Conservation (phyloP, 2,329 filamentous ascomycete species). For the Sclerotinia subarctica region DNA sequence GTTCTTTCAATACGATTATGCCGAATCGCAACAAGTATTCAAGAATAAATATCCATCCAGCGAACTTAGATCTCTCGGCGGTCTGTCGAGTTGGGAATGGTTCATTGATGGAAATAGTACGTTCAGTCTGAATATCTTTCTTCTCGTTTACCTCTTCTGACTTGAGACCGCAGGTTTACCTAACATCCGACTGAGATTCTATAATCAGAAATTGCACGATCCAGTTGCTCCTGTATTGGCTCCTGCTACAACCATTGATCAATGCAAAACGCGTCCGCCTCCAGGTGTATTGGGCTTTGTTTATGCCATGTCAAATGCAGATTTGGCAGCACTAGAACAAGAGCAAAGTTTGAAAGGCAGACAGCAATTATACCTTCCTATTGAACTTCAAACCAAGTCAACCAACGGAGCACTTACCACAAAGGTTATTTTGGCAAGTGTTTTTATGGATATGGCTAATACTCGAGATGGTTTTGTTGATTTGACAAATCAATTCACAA, state of each 20-base stretch:
- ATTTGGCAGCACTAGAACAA: neutral
- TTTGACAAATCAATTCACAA: neutral
- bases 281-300: neutral
- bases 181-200: neutral
- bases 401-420: neutral
- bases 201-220: neutral
- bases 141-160: neutral
- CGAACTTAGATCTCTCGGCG: neutral
- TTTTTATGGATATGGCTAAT: neutral
- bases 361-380: neutral
- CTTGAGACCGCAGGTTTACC: neutral
- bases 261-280: neutral
- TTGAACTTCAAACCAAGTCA: neutral
- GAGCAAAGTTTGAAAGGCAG: neutral
- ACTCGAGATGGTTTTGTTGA: neutral
- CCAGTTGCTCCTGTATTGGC: neutral
- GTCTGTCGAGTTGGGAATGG: slow-evolving; percentile 6
- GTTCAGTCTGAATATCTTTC: neutral
- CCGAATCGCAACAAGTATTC: neutral
- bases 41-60: neutral
- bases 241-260: neutral
- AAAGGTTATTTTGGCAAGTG: neutral
- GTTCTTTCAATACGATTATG: slow-evolving; percentile 16
- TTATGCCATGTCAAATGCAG: neutral
- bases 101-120: slow-evolving; percentile 11